These are phyloP conservation scores for Polyporus arcularius DNA, from an alignment of 768 basidiomycete species.

Conservation along the genomic window DNA sequence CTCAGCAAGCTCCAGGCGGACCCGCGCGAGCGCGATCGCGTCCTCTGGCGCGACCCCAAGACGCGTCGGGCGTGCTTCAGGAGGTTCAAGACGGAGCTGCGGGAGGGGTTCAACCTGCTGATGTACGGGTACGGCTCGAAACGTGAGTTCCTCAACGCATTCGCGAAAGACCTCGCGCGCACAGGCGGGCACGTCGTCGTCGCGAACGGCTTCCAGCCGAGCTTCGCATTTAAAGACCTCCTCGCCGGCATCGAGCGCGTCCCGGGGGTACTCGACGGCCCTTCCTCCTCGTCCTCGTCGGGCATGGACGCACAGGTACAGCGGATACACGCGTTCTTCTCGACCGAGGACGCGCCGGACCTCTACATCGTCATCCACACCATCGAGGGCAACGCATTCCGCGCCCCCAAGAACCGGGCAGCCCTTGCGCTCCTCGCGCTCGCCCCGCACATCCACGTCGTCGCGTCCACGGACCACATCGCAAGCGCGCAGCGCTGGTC, in stretches of 20 bases:
- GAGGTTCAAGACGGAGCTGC: conserved; percentile 70
- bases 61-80: conserved; percentile 45
- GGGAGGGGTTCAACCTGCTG: conserved; percentile 83
- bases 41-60: conserved; percentile 28
- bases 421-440: conserved; percentile 73
- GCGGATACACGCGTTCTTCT: conserved; percentile 66
- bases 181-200: conserved; percentile 19
- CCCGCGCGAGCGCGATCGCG: conserved; percentile 27
- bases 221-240: conserved; percentile 35
- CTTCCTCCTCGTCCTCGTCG: conserved; percentile 36
- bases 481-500: conserved; percentile 82
- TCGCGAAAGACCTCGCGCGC: conserved; percentile 54
- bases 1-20: conserved; percentile 30
- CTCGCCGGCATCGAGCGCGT: conserved; percentile 58
- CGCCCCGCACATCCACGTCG: conserved; percentile 75
- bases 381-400: conserved; percentile 77
- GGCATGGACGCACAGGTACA: conserved; percentile 63
- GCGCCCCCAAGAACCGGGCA: conserved; percentile 61
- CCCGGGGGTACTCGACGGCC: conserved; percentile 28
- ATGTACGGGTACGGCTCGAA: conserved; percentile 94
- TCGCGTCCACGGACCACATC: conserved; percentile 86
- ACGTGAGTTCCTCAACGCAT: conserved; percentile 68
- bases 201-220: conserved; percentile 24
- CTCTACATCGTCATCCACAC: conserved; percentile 88
- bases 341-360: conserved; percentile 40